Base-by-base conservation (phyloP, 2,329 filamentous ascomycete genomes). In the Arthrinium phaeospermum region DNA sequence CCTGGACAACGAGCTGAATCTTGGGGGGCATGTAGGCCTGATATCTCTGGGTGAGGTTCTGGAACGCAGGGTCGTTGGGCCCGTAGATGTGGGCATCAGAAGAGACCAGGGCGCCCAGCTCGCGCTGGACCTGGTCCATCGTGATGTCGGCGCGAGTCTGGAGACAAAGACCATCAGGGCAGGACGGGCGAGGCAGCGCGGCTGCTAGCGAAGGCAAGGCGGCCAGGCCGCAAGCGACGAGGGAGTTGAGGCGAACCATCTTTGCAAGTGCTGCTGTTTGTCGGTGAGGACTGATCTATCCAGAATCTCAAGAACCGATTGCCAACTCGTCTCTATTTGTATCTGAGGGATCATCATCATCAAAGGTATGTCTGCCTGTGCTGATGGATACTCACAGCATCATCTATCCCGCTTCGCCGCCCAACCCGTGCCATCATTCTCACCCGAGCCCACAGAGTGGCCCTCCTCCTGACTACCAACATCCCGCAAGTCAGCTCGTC, bases 1-100 rank as follows among this genome's bases (percentile, higher is more conserved):
- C 85, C 22, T 86, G 82, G 0, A 89, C 83, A 3, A 87, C 84
- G 3, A 87, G 76, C 68, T 83, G 85, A 12, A 85, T 79, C 1
- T 75, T 81, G 5, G 87, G 87, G 0, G 80, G 76, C 13, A 82
- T 78, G 27, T 86, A 75, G 19, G 78, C 78, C 0, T 86, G 88
- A 85, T 86, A 88, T 1, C 86, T 81, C 3, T 77, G 78, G 0
- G 84, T 82, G 10, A 81, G 81, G 37, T 78, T 47, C 3, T 75
- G 72, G 69, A 85, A 88, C n/a, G 78, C 81, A 24, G 74, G 75
- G 16, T 83, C 83, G 1, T 81, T 83, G 0, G 85, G 84, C 2
- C 57, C 24, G 57, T 34, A 64, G 27, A 64, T 64, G 24, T 19
- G 16, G 57, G 57, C 24, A 22, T 24, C 57, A 10, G 27, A 8